These are phyloP conservation scores for Pholiota adiposa DNA, from an alignment of 1,284 basidiomycete species.

Conservation along the genomic window DNA sequence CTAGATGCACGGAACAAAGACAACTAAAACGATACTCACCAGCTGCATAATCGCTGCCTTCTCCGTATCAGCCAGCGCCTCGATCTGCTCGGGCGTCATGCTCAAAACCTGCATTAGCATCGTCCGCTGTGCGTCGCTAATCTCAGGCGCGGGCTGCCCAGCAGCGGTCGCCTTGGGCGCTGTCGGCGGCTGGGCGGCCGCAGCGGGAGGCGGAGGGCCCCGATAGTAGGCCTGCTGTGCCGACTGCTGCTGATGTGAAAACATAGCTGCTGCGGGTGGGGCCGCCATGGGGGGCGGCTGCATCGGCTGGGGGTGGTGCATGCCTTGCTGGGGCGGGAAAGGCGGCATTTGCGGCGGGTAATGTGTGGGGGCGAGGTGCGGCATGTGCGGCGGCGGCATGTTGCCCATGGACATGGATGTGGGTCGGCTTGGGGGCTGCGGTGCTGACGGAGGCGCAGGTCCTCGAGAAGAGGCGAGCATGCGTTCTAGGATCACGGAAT, in stretches of 20 bases:
- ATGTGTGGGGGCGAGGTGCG: conserved; percentile 27
- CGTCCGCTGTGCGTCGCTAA: conserved; percentile 45
- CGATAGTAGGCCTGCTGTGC: conserved; percentile 53
- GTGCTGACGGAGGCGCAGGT: conserved; percentile 33
- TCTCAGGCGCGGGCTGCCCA: conserved; percentile 28
- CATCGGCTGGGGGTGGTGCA: conserved; percentile 24
- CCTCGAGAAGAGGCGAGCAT: conserved; percentile 58
- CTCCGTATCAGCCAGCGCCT: conserved; percentile 81
- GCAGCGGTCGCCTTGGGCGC: conserved; percentile 19
- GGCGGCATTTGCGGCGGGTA: conserved; percentile 37
- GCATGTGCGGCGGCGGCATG: conserved; percentile 25
- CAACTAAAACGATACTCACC: conserved; percentile 44
- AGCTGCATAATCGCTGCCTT: conserved; percentile 85
- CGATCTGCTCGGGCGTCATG: conserved; percentile 88
- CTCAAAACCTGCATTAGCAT: conserved; percentile 89
- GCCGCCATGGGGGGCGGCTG: conserved; percentile 33
- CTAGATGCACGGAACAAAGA: neutral
- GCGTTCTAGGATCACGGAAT: conserved; percentile 79
- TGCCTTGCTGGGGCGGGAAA: conserved; percentile 23
- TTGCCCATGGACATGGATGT: conserved; percentile 35
- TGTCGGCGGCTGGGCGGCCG: conserved; percentile 16
- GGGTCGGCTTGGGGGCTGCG: conserved; percentile 31
- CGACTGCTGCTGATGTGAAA: conserved; percentile 29
- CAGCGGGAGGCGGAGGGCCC: conserved; percentile 31
- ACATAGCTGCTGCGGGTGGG: conserved; percentile 38